Conservation (phyloP, 805 yeast species). For the Saccharomycopsis schoenii region DNA sequence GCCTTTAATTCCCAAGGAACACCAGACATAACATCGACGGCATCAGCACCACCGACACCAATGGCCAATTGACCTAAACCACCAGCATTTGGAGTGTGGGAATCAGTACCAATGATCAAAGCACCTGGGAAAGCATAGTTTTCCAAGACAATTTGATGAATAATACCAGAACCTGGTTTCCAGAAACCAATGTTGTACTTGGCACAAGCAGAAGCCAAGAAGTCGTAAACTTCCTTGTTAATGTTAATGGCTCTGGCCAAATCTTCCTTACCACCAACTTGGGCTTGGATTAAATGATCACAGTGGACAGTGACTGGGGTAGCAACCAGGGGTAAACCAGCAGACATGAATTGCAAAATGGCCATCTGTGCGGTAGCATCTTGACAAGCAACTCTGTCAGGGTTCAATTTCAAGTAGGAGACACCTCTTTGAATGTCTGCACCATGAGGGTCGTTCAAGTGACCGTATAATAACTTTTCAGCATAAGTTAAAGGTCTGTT, state of each 20-base stretch:
- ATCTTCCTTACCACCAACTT: slow-evolving; percentile 82
- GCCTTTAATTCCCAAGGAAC: slow-evolving; percentile 99
- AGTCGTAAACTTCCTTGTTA: slow-evolving; percentile 93
- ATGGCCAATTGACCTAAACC: slow-evolving; percentile 97
- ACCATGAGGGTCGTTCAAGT: slow-evolving; percentile 79
- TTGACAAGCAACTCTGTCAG: slow-evolving; percentile 99
- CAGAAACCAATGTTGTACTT: slow-evolving; percentile 96
- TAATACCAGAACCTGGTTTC: slow-evolving; percentile 99
- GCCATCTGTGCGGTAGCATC: slow-evolving; percentile 99
- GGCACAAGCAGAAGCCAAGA: slow-evolving; percentile 84
- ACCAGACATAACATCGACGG: slow-evolving; percentile 94
- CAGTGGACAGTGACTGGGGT: slow-evolving; percentile 97
- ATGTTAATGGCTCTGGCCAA: slow-evolving; percentile 70
- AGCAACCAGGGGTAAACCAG: slow-evolving; percentile 76
- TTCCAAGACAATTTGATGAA: slow-evolving; percentile 95
- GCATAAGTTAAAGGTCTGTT: slow-evolving; percentile 88
- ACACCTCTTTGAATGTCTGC: slow-evolving; percentile 67
- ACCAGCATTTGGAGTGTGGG: slow-evolving; percentile 99
- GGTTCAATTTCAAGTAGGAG: slow-evolving; percentile 83
- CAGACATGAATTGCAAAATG: slow-evolving; percentile 95
- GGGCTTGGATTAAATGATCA: slow-evolving; percentile 96
- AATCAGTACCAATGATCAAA: slow-evolving; percentile 96
- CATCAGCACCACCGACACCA: slow-evolving; percentile 99
- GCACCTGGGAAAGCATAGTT: slow-evolving; percentile 95
- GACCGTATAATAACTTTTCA: slow-evolving; percentile 90